Evolutionary conservation across 2,329 filamentous ascomycete genomes (phyloP).

Genomic region (Alternaria dauci): DNA sequence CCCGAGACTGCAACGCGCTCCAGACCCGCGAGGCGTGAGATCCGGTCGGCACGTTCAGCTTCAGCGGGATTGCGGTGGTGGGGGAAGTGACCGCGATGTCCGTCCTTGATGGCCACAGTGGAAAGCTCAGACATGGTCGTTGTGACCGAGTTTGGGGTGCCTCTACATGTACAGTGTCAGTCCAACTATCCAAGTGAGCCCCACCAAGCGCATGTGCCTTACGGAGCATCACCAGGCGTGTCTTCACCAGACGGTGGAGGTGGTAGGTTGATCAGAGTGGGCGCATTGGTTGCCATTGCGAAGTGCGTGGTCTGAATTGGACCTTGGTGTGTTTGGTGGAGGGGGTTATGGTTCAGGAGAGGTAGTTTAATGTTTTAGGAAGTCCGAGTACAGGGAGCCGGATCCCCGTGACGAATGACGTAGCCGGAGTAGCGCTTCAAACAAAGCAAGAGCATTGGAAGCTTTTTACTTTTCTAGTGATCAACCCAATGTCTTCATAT

Average conservation of each 20-base stretch:
- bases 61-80: constrained; percentile 76
- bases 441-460: constrained; percentile 2
- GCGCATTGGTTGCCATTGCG: constrained; percentile 54
- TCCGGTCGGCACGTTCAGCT: constrained; percentile 91
- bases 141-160: constrained; percentile 90
- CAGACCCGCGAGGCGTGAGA: constrained; percentile 91
- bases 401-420: constrained; percentile 17
- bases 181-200: constrained; percentile 14
- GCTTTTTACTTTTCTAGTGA: not conserved
- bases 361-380: constrained; percentile 10
- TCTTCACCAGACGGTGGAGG: constrained; percentile 82
- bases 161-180: constrained; percentile 61
- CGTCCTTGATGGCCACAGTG: constrained; percentile 95
- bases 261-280: constrained; percentile 83
- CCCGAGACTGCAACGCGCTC: constrained; percentile 84
- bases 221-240: constrained; percentile 91
- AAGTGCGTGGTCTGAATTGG: constrained; percentile 5
- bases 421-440: constrained; percentile 8
- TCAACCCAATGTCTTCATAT: not conserved
- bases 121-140: constrained; percentile 92
- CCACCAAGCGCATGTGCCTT: constrained; percentile 51
- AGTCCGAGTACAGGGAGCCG: constrained; percentile 6
- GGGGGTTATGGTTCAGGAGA: constrained; percentile 18
- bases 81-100: constrained; percentile 82
- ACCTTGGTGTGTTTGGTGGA: constrained; percentile 1